Evolutionary conservation across 1,284 basidiomycete genomes (phyloP).

Genomic region (Phenoliferia sp.): DNA sequence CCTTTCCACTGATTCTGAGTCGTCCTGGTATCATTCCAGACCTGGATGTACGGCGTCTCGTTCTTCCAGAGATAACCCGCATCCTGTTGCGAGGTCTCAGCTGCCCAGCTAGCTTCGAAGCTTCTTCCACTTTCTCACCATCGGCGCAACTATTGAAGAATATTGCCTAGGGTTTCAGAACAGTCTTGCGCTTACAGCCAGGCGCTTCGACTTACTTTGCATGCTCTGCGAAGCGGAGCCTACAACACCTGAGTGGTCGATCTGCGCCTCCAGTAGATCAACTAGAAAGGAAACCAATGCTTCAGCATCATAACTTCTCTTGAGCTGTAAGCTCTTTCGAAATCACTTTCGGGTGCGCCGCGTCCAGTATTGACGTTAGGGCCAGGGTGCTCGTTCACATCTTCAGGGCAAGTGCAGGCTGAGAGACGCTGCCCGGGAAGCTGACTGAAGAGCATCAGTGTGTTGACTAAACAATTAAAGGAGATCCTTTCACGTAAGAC

Average conservation of each 20-base stretch:
- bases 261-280: conserved; percentile 34
- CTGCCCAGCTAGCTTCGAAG: neutral
- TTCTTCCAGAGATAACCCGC: conserved; percentile 46
- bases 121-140: neutral
- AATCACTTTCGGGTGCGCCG: conserved; percentile 48
- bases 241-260: conserved; percentile 36
- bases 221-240: conserved; percentile 46
- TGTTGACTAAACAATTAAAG: neutral
- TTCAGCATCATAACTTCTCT: too few species aligned
- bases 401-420: conserved; percentile 45
- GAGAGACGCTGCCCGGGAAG: conserved; percentile 49
- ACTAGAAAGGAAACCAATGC: neutral
- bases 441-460: conserved; percentile 2
- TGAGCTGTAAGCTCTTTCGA: too few species aligned
- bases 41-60: conserved; percentile 46
- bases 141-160: neutral
- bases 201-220: conserved; percentile 27
- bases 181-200: neutral
- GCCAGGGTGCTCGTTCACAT: conserved; percentile 40
- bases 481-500: conserved; percentile 30
- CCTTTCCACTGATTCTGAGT: conserved; percentile 50
- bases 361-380: conserved; percentile 45
- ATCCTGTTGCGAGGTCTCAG: conserved; percentile 52
- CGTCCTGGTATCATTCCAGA: conserved; percentile 49
- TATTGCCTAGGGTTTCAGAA: neutral